phyloP scores from a whole-genome alignment of 495 filamentous ascomycete genomes.

The Melanomma pulvis-pyrius region DNA sequence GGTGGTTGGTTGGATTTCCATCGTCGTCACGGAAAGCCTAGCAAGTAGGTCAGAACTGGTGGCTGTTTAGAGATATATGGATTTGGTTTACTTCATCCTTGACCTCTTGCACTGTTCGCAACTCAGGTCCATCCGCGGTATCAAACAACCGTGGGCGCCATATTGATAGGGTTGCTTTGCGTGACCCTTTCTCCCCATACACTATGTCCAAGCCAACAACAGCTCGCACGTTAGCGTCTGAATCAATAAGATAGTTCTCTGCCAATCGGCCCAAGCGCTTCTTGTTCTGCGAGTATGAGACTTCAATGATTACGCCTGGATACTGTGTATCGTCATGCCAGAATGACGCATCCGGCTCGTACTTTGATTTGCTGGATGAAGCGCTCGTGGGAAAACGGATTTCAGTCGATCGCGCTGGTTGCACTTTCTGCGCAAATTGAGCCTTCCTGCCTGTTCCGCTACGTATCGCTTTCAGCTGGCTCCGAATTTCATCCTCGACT shows the following conservation, averaged over 20 bases:
- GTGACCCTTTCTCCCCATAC: slow-evolving; percentile 7
- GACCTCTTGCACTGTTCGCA: slow-evolving; percentile 4
- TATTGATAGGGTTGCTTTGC: slow-evolving; percentile 11
- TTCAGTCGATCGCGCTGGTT: slow-evolving; percentile 25
- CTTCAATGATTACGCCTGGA: slow-evolving; percentile 11
- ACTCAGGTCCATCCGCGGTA: slow-evolving; percentile 7
- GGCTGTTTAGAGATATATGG: neutral
- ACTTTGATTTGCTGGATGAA: slow-evolving; percentile 17
- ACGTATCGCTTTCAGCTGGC: slow-evolving; percentile 26
- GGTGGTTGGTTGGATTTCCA: slow-evolving; percentile 1
- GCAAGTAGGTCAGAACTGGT: neutral
- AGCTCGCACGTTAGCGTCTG: slow-evolving; percentile 2
- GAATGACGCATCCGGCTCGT: slow-evolving; percentile 17
- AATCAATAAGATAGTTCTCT: slow-evolving; percentile 17
- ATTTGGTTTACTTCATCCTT: neutral
- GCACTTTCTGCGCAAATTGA: slow-evolving; percentile 28
- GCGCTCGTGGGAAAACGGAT: slow-evolving; percentile 5
- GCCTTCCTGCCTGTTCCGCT: slow-evolving; percentile 21
- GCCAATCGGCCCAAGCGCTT: slow-evolving; percentile 12
- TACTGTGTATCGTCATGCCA: slow-evolving; percentile 19
- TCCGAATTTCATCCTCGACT: slow-evolving; percentile 29
- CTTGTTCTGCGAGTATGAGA: slow-evolving; percentile 25
- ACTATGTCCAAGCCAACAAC: slow-evolving; percentile 8
- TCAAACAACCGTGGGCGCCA: neutral
- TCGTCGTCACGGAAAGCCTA: slow-evolving; percentile 4